These are phyloP conservation scores for Eucalyptus virginea DNA, from an alignment of 345 rosid species.

Conservation along the genomic window DNA sequence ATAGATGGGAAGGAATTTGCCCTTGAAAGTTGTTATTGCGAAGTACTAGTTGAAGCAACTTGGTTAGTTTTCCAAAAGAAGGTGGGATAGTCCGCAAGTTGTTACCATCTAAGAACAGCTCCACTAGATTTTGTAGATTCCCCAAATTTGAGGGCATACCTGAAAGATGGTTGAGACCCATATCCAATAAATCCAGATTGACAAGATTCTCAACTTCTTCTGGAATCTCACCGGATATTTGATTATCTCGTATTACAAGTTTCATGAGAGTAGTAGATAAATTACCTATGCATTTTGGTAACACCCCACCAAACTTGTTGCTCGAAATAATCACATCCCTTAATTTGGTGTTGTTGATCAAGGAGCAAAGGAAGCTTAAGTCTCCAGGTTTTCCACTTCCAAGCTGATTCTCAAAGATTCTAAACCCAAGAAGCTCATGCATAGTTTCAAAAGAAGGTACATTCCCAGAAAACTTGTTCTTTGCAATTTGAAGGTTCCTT, in stretches of 20 bases:
- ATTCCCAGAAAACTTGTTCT: accelerated
- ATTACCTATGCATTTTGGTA: not conserved
- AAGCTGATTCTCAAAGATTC: too few species aligned
- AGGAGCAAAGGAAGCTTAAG: too few species aligned
- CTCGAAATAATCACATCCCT: accelerated
- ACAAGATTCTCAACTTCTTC: not conserved
- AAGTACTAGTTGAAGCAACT: accelerated
- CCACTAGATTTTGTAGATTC: accelerated
- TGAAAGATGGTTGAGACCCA: accelerated
- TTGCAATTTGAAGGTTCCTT: accelerated
- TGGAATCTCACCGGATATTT: not conserved
- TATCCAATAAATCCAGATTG: accelerated
- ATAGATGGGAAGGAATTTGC: too few species aligned
- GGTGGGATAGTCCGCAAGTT: too few species aligned
- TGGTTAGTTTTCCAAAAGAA: too few species aligned
- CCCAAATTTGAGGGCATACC: not conserved
- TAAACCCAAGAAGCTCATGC: too few species aligned
- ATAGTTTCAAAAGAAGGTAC: too few species aligned
- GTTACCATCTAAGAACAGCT: accelerated
- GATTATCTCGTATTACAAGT: accelerated
- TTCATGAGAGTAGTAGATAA: not conserved
- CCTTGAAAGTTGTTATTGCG: accelerated
- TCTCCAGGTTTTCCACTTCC: too few species aligned
- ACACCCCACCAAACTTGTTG: not conserved
- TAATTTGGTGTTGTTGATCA: too few species aligned